Evolutionary conservation across 116 monocot genomes (phyloP), one percentile per base, ranked within the genome.

Genomic region (Zostera marina): DNA sequence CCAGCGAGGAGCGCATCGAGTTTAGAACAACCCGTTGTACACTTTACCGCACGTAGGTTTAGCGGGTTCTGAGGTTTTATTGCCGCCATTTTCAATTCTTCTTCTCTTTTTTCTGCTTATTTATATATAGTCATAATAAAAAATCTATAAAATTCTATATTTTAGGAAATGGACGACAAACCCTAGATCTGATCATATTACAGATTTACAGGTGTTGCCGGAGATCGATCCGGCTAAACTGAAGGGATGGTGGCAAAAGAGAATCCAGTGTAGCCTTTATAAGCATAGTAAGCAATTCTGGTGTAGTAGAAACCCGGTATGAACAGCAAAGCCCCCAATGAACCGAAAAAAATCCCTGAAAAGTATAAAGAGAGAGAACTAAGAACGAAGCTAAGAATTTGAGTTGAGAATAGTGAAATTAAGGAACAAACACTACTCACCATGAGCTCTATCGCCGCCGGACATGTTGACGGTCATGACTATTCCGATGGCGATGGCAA

Each of bases 1-100:
- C 91, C 91, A 71, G 45, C 38, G 62, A 91, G 79, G 63, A 82
- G 40, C 54, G 63, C 54, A 66, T 79, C 79, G 63, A 91, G 82
- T 54, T 77, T 25, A 3, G 81, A 82, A 66, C 91, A 85, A 60
- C 80, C 75, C 3, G 82, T 41, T 44, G 79, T 64, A 52, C 74
- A 70, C 69, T 83, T 90, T 10, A 40, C 12, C 53, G 42, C 24
- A 16, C 58, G 69, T 38, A 77, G 73, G 47, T 53, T 40, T 42
- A 74, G 74, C 5, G 68, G 76, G 43, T 70, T 83, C 56, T 63
- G 39, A 19, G 52, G 68, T 32, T 26, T 43, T 52, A 63, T 63
- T 15, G 32, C 32, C 32, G 32, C 32, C 32, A 32, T 32, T 32
- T 32, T 32, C 4, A 5, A 32, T 32, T 1, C 32, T 32, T 32